A percentile compares a stretch with the other conserved stretches of the same genome.
Evolutionary conservation across 2,329 filamentous ascomycete species (phyloP).

Genomic region (Apiospora kogelbergensis): DNA sequence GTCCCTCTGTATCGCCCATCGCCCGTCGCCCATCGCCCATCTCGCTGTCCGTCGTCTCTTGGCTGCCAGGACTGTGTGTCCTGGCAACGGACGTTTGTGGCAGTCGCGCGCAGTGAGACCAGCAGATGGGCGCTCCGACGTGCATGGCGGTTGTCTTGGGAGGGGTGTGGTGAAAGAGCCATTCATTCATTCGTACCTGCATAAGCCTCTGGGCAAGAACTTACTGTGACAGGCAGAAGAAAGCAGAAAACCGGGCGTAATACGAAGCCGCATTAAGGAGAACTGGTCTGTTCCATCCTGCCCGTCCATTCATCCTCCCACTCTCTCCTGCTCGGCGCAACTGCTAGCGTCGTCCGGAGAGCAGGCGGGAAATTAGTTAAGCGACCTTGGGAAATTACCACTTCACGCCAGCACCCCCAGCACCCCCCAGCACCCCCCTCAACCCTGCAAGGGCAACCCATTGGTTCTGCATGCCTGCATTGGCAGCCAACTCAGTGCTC

Average conservation of each 20-base stretch:
- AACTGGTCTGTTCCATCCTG: neutral
- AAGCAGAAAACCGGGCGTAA: neutral
- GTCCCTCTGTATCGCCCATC: neutral
- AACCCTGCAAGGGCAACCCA: conserved; percentile 3
- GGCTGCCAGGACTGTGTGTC: too few species aligned
- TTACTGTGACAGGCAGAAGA: neutral
- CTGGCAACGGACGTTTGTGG: too few species aligned
- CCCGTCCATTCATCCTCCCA: neutral
- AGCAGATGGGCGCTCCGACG: neutral
- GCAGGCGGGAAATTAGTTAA: conserved; percentile 10
- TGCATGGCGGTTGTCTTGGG: neutral
- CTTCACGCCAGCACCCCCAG: neutral
- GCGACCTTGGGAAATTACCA: conserved; percentile 9
- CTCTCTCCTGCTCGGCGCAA: conserved; percentile 2
- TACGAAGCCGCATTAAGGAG: neutral
- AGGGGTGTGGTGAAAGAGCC: too few species aligned
- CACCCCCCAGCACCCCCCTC: neutral
- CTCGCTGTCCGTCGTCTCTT: neutral
- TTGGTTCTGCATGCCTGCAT: neutral
- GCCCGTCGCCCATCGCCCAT: too few species aligned
- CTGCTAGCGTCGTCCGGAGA: neutral
- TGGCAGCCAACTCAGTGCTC: neutral
- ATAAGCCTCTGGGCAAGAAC: neutral
- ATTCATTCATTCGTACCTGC: neutral
- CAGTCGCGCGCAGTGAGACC: neutral